Conservation (phyloP, 2,329 filamentous ascomycete species). For the Calonectria pseudoturangicola region DNA sequence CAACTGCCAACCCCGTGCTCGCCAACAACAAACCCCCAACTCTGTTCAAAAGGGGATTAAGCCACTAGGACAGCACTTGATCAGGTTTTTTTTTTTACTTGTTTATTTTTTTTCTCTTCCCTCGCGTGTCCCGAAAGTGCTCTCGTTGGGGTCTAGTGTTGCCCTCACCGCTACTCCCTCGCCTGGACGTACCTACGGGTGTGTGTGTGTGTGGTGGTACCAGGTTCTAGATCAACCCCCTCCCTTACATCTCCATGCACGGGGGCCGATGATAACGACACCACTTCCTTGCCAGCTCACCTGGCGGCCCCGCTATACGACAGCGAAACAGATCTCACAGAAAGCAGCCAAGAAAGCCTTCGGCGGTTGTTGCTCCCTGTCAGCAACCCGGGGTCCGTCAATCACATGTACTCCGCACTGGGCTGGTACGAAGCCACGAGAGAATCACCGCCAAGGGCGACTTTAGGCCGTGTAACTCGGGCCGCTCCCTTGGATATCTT, state of each 20-base stretch:
- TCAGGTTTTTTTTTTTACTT: conserved; percentile 32
- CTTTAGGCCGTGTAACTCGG: conserved; percentile 48
- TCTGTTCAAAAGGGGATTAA: conserved; percentile 35
- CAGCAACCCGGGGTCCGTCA: conserved; percentile 45
- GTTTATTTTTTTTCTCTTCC: conserved; percentile 38
- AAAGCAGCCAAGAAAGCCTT: conserved; percentile 51
- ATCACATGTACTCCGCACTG: conserved; percentile 53
- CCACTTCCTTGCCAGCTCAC: conserved; percentile 55
- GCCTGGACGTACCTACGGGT: conserved; percentile 48
- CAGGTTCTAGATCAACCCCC: conserved; percentile 50
- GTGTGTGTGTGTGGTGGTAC: conserved; percentile 46
- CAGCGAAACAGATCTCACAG: conserved; percentile 54
- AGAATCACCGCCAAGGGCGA: conserved; percentile 43
- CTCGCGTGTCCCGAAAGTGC: conserved; percentile 44
- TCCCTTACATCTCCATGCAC: conserved; percentile 48
- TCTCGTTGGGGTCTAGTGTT: conserved; percentile 54
- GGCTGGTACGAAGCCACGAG: conserved; percentile 49
- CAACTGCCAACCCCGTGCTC: conserved; percentile 24
- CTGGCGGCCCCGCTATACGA: conserved; percentile 47
- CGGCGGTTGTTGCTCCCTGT: conserved; percentile 51
- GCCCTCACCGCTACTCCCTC: conserved; percentile 54
- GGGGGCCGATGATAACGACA: conserved; percentile 53
- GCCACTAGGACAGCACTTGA: conserved; percentile 35
- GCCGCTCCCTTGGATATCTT: conserved; percentile 51
- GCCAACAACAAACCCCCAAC: conserved; percentile 20